Evolutionary conservation across 257 asterid species (phyloP), one percentile per base, ranked within the genome.

Genomic region (Plantago elongata): DNA sequence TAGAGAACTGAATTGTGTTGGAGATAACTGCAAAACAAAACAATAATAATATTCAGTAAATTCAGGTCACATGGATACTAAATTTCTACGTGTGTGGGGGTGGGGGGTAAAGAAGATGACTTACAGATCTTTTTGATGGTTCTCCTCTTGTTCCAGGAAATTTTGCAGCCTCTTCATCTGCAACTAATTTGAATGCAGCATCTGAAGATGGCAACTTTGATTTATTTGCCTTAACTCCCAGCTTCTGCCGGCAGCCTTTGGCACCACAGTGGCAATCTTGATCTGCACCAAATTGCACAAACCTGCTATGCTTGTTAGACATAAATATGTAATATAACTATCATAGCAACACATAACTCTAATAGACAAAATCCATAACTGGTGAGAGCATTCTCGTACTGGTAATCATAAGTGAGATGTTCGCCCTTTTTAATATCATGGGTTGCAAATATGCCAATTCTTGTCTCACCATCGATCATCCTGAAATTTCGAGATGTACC

Each of bases 241-340:
- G 89, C 79, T 89, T 92, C 74, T 67, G 82, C 69, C 96, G 78
- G 73, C 99, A 92, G 65, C 78, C 78, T 34, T 56, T 75, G 65
- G 99, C 93, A 70, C 99, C 99, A 72, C 99, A 92, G 71, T 83
- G 77, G 76, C 99, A 92, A 77, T 86, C 89, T 78, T 92, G 89
- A 80, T 92, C 99, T 75, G 99, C 97, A 67, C 99, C 99, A 79
- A 92, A 92, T 74, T 92, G 99, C 78, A 92, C 99, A 79, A 92
- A 92, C 89, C 99, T 92, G 96, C 87, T 69, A 70, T 18, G 72
- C 67, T 78, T 73, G 80, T 91, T 81, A 91, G 85, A 74, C 67
- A 44, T 66, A 60, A 62, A 59, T 50, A 65, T 34, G 57, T 29
- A 64, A 75, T 22, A 68, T 37, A 30, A 22, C 13, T 55, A 4